Evolutionary conservation across 371 early-diverging fungal species (phyloP), one percentile per base, ranked within the genome.

Genomic region (Lichtheimia hyalospora): DNA sequence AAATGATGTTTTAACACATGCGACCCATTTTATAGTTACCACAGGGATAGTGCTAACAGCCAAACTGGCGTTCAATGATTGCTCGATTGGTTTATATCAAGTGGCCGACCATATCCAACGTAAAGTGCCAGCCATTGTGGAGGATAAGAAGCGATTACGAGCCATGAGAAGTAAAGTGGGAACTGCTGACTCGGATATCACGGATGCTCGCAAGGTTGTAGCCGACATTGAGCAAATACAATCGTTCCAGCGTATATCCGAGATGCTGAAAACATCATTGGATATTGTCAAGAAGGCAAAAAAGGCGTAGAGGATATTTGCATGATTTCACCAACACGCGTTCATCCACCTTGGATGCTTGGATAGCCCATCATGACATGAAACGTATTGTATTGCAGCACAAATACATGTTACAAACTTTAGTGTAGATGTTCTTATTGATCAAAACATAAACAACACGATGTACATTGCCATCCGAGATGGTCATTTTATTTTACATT

Each of bases 31-130:
- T 1, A 34, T 44, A 62, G 62, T 57, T 14, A 50, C 54, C n/a
- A 52, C 51, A n/a, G 61, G 61, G 4, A 41, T 57, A 5, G 53
- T 48, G 14, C 46, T 5, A 23, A 49, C 65, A 5, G 48, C 71
- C 4, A 54, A 69, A 52, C 46, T 69, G 20, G 60, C 70, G 3
- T 48, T 77, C 6, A 77, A 77, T 43, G 74, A 71, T 41, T 60
- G 70, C 16, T 71, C 77, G 3, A n/a, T 71, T 21, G 67, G 71
- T 15, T 61, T 77, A 21, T 69, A 67, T 48, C 62, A 69, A 34
- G 62, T 77, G 41, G 60, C 63, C 16, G 77, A 77, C 8, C 77
- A 77, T 59, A 69, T 77, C 14, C 70, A 71, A 41, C 67, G 70
- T 8, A 71, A 65, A 66, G 72, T 73, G 18, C 74, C 77, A 20